Base-by-base conservation (phyloP, 2,329 filamentous ascomycete genomes). In the Ophiostoma sp. region DNA sequence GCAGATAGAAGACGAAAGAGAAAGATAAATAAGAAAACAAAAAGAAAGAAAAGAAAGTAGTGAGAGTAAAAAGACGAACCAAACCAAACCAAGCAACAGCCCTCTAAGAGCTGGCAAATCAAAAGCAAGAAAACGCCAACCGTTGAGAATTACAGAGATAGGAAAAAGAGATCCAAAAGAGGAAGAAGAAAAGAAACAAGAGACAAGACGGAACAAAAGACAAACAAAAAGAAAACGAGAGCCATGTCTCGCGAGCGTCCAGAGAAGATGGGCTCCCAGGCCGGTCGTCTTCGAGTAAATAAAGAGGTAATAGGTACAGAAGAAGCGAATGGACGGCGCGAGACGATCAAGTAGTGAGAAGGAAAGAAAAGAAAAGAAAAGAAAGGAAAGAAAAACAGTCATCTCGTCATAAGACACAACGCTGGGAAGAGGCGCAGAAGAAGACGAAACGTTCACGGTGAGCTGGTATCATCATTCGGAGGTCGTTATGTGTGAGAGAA, bases 281-380 rank as follows among this genome's bases (percentile, higher is more conserved):
- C 65, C 65, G 20, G 23, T 20, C 33, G 20, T 39, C 65, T 36
- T 36, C 64, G 15, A 52, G 44, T n/a, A 41, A 64, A 68, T 44
- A 27, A 62, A 52, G 41, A 23, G 17, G 5, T 48, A 71, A 68
- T 70, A 68, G 23, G 67, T 68, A 68, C 69, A 67, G 52, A 67
- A 68, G 67, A 67, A 54, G 71, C 31, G 20, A 67, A 69, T 57
- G 68, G 52, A n/a, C 54, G 57, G 69, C 27, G 31, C n/a, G 39
- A 33, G 39, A 39, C 48, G 39, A 48, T 41, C 17, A 52, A 7
- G 8, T 1, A 62, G 33, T 27, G 35, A 33, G 11, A 15, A 10
- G 20, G 33, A 68, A 62, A 39, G 23, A 48, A n/a, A 7, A 67
- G 17, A 48, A 52, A 44, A 33, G 17, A 44, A 36, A 44, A 52